Percentiles rank a stretch among this genome's conserved stretches.
phyloP scores from a whole-genome alignment of 148 eudicot species.

The Rhododendron ferrugineum region DNA sequence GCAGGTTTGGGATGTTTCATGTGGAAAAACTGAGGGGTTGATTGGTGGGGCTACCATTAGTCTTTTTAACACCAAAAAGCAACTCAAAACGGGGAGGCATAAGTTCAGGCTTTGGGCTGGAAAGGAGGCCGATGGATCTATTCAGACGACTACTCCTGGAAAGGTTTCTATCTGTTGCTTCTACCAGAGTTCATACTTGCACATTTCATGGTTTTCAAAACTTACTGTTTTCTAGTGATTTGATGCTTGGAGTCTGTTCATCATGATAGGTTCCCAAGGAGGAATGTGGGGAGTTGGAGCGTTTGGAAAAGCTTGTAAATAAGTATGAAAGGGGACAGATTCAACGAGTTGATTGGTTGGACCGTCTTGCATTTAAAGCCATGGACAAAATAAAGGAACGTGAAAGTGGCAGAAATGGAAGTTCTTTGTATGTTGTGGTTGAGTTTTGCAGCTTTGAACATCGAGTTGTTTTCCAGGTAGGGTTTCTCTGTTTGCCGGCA shows the following conservation, averaged over 20 bases:
- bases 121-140: slow-evolving; percentile 88
- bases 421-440: slow-evolving; percentile 68
- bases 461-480: slow-evolving; percentile 94
- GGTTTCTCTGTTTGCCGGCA: neutral
- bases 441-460: slow-evolving; percentile 97
- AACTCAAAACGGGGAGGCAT: slow-evolving; percentile 92
- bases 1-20: slow-evolving; percentile 95
- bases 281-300: slow-evolving; percentile 95
- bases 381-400: slow-evolving; percentile 88
- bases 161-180: slow-evolving; percentile 43
- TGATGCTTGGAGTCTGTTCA: slow-evolving; percentile 7
- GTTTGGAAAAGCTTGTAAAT: slow-evolving; percentile 89
- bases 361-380: slow-evolving; percentile 82
- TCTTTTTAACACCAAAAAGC: slow-evolving; percentile 90
- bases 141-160: slow-evolving; percentile 80
- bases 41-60: slow-evolving; percentile 95
- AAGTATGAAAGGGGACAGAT: slow-evolving; percentile 96
- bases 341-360: slow-evolving; percentile 97
- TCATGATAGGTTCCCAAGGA: slow-evolving; percentile 74
- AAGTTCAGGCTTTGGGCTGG: slow-evolving; percentile 88
- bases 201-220: neutral
- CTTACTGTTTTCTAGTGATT: slow-evolving; percentile 6
- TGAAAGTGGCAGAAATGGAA: slow-evolving; percentile 67
- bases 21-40: slow-evolving; percentile 74
- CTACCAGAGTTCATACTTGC: neutral